These are phyloP conservation scores for Coemansia pectinata DNA, from an alignment of 192 early-diverging fungal genomes.

Conservation along the genomic window DNA sequence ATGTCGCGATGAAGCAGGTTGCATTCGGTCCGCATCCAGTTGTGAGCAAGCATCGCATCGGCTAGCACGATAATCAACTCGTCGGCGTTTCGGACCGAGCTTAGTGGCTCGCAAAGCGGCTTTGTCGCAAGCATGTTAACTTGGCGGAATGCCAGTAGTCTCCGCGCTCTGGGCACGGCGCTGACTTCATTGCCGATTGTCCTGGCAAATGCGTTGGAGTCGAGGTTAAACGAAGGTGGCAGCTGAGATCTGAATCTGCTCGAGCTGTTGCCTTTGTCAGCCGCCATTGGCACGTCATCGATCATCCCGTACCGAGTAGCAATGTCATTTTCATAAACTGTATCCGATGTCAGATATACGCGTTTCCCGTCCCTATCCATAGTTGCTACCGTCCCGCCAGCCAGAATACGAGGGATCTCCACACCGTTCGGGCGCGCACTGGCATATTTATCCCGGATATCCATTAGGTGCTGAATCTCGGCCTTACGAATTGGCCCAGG, in stretches of 20 bases:
- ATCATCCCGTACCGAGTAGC: background rate
- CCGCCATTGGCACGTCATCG: background rate
- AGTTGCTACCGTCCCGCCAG: background rate
- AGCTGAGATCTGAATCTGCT: background rate
- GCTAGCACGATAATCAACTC: slow-evolving; percentile 21
- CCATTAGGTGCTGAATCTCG: background rate
- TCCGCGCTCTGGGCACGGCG: background rate
- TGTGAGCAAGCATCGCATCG: slow-evolving; percentile 21
- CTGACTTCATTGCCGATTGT: no score
- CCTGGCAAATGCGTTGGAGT: background rate
- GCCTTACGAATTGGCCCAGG: background rate
- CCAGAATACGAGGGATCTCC: background rate
- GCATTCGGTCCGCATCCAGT: slow-evolving; percentile 1
- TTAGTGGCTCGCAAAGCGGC: slow-evolving; percentile 12
- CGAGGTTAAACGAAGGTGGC: background rate
- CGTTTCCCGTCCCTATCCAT: background rate
- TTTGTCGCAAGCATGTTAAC: background rate
- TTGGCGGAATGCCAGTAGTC: background rate
- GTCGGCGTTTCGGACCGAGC: background rate
- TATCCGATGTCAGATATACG: background rate
- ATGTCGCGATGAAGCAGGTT: slow-evolving; percentile 25
- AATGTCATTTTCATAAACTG: background rate
- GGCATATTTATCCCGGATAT: background rate
- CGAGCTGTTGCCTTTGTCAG: background rate
- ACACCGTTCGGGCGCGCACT: background rate